A percentile compares a stretch with the other conserved stretches of the same genome.
phyloP scores from a whole-genome alignment of 805 yeast genomes.

The Candida morakotiae region DNA sequence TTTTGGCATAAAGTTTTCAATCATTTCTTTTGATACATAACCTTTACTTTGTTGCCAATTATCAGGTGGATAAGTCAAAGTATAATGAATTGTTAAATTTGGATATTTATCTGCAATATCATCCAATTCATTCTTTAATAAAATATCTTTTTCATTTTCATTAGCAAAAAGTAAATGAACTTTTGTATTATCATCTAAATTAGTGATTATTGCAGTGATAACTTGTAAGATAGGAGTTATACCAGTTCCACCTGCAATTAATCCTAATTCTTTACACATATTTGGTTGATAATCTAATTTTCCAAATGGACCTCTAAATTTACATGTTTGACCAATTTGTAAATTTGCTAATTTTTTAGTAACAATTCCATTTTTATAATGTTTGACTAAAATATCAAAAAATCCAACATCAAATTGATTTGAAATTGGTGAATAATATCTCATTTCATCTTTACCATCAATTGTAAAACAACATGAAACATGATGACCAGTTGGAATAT shows the following conservation, averaged over 20 bases:
- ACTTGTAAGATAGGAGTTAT: constrained; percentile 88
- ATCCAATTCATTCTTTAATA: constrained; percentile 68
- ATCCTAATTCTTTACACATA: constrained; percentile 58
- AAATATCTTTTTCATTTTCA: constrained; percentile 72
- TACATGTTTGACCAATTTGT: constrained; percentile 60
- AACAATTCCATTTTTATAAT: constrained; percentile 68
- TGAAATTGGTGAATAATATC: constrained; percentile 76
- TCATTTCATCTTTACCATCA: constrained; percentile 49
- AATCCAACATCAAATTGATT: constrained; percentile 67
- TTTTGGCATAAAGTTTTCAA: constrained; percentile 49
- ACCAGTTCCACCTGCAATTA: constrained; percentile 86
- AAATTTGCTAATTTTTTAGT: constrained; percentile 64
- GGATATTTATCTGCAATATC: constrained; percentile 64
- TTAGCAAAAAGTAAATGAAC: constrained; percentile 67
- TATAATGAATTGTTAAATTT: constrained; percentile 55
- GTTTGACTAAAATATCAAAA: constrained; percentile 73
- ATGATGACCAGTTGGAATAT: constrained; percentile 74
- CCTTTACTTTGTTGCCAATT: constrained; percentile 61
- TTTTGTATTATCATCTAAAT: constrained; percentile 60
- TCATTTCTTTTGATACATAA: constrained; percentile 54
- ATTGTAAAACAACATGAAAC: constrained; percentile 54
- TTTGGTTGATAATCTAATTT: constrained; percentile 56
- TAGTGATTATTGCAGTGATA: constrained; percentile 62
- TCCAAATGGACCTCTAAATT: constrained; percentile 79
- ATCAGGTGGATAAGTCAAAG: constrained; percentile 46